Evolutionary conservation across 495 filamentous ascomycete genomes (phyloP), one percentile per base, ranked within the genome.

Genomic region (Hypoxylon subgilvum): DNA sequence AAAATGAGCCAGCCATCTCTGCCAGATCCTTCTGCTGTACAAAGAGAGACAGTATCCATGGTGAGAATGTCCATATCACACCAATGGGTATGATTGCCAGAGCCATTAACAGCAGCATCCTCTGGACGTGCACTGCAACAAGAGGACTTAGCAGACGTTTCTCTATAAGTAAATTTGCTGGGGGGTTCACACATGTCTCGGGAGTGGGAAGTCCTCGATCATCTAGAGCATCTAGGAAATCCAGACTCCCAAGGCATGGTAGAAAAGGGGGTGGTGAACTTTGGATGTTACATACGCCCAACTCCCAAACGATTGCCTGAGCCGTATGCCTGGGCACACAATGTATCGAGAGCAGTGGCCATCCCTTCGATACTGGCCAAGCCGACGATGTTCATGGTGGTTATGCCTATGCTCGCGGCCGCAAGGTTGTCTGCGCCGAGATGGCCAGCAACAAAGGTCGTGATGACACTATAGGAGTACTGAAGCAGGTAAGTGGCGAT

Each of bases 261-360:
- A n/a, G n/a, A n/a, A n/a, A n/a, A n/a, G n/a, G n/a, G n/a, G n/a
- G n/a, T n/a, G n/a, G n/a, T n/a, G n/a, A n/a, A n/a, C n/a, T n/a
- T n/a, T n/a, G n/a, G n/a, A n/a, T n/a, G n/a, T n/a, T n/a, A n/a
- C n/a, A n/a, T n/a, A n/a, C n/a, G 61, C 2, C 88, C 88, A 6
- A 91, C 88, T 6, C 88, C 72, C 56, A 83, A 80, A 54, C 79
- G 86, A 57, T 77, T 82, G 1, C 88, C 88, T 9, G 86, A 87
- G 21, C 88, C 88, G 66, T 89, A 91, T 0, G 88, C 87, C 69
- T 91, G 88, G 0, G 88, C 82, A 63, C 88, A 91, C 6, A 91
- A 79, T 0, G 88, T 91, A 66, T 91, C 88, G 18, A 91, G 75
- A 53, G 83, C 85, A 7, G 88, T 91, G 6, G 87, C 82, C 43